Evolutionary conservation across 1,284 basidiomycete species (phyloP).

Genomic region (Fomitiporia mediterranea): DNA sequence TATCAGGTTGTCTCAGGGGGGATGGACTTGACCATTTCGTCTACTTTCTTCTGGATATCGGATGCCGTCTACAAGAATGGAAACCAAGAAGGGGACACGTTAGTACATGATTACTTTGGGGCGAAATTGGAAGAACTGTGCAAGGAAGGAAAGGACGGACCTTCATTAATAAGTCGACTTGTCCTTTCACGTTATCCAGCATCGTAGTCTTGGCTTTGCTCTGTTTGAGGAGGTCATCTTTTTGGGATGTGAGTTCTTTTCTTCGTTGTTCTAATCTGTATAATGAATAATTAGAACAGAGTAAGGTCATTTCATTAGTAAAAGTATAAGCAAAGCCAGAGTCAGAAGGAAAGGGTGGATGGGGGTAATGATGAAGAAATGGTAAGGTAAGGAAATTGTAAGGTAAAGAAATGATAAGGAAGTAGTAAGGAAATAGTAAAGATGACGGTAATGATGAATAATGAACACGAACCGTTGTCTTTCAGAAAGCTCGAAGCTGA

Average conservation of each 20-base stretch:
- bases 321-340: too few relatives aligned
- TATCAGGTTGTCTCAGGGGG: constrained; percentile 21
- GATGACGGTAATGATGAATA: constrained; percentile 15
- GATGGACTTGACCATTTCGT: constrained; percentile 54
- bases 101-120: too few relatives aligned
- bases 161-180: constrained; percentile 71
- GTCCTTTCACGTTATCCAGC: constrained; percentile 68
- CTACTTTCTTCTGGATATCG: constrained; percentile 70
- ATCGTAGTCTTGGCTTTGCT: constrained; percentile 60
- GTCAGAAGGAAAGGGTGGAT: too few relatives aligned
- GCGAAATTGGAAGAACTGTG: too few relatives aligned
- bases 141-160: constrained; percentile 36
- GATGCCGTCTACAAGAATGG: constrained; percentile 48
- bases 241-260: constrained; percentile 58
- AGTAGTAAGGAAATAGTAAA: constrained; percentile 18
- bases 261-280: constrained; percentile 59
- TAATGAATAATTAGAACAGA: constrained; percentile 4
- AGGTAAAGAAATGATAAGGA: too few relatives aligned
- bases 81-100: constrained; percentile 20
- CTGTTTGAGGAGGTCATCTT: constrained; percentile 70
- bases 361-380: too few relatives aligned
- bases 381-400: too few relatives aligned
- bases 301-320: too few relatives aligned
- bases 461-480: constrained; percentile 60
- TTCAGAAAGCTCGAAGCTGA: constrained; percentile 77